Conservation (phyloP, 108 stramenopile species). For the Nitzschia palea region DNA sequence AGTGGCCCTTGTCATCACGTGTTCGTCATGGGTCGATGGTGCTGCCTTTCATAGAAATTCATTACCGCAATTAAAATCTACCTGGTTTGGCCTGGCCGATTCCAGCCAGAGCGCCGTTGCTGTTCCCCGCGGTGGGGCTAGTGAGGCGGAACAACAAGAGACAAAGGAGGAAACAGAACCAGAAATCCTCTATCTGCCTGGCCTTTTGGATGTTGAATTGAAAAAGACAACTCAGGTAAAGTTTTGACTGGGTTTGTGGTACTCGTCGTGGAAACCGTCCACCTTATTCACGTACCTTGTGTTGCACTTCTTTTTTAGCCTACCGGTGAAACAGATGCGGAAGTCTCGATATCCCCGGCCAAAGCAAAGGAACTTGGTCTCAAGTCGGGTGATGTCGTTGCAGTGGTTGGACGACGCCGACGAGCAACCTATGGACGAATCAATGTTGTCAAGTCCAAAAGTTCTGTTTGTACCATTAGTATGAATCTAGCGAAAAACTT, state of each 20-base stretch:
- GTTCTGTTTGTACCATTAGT: conserved; percentile 38
- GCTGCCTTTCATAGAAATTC: background rate
- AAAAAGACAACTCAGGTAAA: conserved; percentile 53
- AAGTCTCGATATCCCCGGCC: conserved; percentile 51
- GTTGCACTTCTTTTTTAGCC: conserved; percentile 35
- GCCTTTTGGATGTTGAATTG: conserved; percentile 67
- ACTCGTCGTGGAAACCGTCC: background rate
- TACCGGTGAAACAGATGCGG: conserved; percentile 48
- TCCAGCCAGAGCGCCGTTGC: background rate
- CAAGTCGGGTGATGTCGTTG: conserved; percentile 63
- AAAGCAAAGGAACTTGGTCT: conserved; percentile 85
- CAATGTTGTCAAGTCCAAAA: conserved; percentile 42
- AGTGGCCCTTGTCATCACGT: background rate
- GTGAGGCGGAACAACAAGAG: conserved; percentile 26
- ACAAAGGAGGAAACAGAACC: conserved; percentile 33
- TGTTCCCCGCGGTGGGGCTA: conserved; percentile 2
- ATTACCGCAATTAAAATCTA: background rate
- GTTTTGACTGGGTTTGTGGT: conserved; percentile 1
- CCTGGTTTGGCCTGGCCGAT: background rate
- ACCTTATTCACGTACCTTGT: no score
- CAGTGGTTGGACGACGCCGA: conserved; percentile 74
- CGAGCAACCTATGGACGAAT: conserved; percentile 72
- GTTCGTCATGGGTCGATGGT: background rate
- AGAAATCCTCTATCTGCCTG: conserved; percentile 71
- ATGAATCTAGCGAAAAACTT: conserved; percentile 73